Conservation (phyloP, 2,329 filamentous ascomycete species). For the Neoscytalidium dimidiatum region DNA sequence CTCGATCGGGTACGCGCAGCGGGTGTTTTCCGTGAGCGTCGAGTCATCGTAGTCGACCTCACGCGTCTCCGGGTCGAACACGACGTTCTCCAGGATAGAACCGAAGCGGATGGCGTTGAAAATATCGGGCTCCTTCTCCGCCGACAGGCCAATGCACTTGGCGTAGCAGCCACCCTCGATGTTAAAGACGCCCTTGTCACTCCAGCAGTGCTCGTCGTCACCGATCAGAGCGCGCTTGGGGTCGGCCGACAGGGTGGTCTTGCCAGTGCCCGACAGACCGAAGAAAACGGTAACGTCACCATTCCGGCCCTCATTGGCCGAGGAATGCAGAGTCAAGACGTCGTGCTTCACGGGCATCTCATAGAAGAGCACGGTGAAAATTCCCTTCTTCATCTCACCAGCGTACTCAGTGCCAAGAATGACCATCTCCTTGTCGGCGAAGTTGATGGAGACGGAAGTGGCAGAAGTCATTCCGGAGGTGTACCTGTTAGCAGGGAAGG, state of each 20-base stretch:
- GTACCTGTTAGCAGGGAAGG: slow-evolving; percentile 97
- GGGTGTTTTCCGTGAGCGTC: slow-evolving; percentile 96
- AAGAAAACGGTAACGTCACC: slow-evolving; percentile 99
- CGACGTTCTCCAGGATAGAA: slow-evolving; percentile 96
- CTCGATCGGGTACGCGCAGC: slow-evolving; percentile 98
- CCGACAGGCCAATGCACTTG: slow-evolving; percentile 96
- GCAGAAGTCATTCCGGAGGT: slow-evolving; percentile 98
- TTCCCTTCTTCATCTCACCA: slow-evolving; percentile 95
- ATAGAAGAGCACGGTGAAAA: slow-evolving; percentile 99
- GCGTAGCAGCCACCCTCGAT: slow-evolving; percentile 99
- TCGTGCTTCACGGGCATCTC: slow-evolving; percentile 99
- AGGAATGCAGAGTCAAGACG: slow-evolving; percentile 96
- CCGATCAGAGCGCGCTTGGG: slow-evolving; percentile 95
- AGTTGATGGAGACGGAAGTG: slow-evolving; percentile 98
- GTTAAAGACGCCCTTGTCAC: slow-evolving; percentile 95
- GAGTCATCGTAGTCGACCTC: slow-evolving; percentile 93
- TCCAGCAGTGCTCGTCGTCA: slow-evolving; percentile 99
- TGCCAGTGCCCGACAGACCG: slow-evolving; percentile 95
- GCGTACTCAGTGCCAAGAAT: slow-evolving; percentile 99
- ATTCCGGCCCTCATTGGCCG: slow-evolving; percentile 91
- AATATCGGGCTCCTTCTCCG: slow-evolving; percentile 99
- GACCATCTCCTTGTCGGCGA: slow-evolving; percentile 99
- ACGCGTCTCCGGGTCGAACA: slow-evolving; percentile 89
- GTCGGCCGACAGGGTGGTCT: slow-evolving; percentile 97
- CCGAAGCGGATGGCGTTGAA: slow-evolving; percentile 94